Base-by-base conservation (phyloP, 148 eudicot genomes). In the Simmondsia chinensis region DNA sequence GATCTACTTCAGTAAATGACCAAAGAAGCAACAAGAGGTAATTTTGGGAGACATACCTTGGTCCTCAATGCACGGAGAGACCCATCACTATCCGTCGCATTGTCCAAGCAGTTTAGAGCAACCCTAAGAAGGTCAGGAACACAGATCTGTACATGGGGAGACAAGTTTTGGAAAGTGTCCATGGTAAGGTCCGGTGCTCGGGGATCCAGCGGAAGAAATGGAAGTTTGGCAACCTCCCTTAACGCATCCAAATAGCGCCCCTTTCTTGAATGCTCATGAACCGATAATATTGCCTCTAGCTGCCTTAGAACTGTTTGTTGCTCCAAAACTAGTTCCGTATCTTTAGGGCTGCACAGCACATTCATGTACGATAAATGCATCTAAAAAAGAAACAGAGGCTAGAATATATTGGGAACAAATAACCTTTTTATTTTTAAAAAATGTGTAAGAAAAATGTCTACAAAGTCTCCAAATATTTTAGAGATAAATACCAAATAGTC, bases 131-230 rank as follows among this genome's bases (percentile, higher is more conserved):
- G 80, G 59, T 86, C 93, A 24, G 97, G 97, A 21, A 89, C 77
- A 63, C 97, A 89, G 48, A 93, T 72, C 63, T 84, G 95, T 28
- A 89, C 93, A 50, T 84, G 72, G 10, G 82, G 78, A 21, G 93
- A 89, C 35, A 84, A 52, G 56, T 59, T 78, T 43, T 80, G 74
- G 59, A 71, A 81, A 20, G 57, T 47, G 34, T 81, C 87, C 42
- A 52, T 50, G 23, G 78, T 48, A 8, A 60, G 41, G 65, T 83
- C 78, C 15, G 82, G 73, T 6, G 80, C 30, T 14, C 85, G 74
- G 39, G 94, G 95, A 67, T 84, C 95, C 20, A 89, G 54, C 38
- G 97, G 97, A 57, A 89, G 95, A 58, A 89, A 89, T 2, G 85
- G 74, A 58, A 89, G 84, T 65, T 63, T 81, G 18, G 87, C 68